Conservation (phyloP, 148 eudicot species). For the Gaultheria prostrata region DNA sequence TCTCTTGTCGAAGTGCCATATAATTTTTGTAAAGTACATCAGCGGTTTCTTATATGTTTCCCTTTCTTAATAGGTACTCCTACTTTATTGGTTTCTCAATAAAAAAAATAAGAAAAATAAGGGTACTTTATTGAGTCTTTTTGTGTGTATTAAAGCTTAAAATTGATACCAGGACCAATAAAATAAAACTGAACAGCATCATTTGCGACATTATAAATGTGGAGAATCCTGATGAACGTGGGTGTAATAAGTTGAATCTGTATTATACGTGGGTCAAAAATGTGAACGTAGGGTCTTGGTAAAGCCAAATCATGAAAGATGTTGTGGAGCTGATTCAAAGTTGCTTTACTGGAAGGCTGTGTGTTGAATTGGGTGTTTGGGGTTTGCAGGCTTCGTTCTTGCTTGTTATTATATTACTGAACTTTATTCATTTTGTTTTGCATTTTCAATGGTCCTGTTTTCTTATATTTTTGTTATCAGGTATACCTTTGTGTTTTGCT, state of each 20-base stretch:
- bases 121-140: neutral
- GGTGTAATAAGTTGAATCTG: neutral
- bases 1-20: neutral
- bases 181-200: neutral
- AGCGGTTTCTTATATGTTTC: neutral
- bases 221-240: neutral
- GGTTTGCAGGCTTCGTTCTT: neutral
- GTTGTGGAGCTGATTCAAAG: neutral
- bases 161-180: neutral
- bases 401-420: neutral
- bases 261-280: neutral
- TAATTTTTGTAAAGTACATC: neutral
- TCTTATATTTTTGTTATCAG: neutral
- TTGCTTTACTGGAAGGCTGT: neutral
- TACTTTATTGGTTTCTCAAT: too few species aligned
- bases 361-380: neutral
- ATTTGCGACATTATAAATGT: neutral
- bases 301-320: neutral
- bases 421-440: neutral
- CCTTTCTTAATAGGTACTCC: neutral
- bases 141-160: neutral
- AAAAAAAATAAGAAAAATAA: too few species aligned
- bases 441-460: neutral
- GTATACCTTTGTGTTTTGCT: neutral
- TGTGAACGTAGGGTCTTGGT: neutral